Evolutionary conservation across 2,329 filamentous ascomycete genomes (phyloP), one percentile per base, ranked within the genome.

Genomic region (Raffaelea ambrosiae): DNA sequence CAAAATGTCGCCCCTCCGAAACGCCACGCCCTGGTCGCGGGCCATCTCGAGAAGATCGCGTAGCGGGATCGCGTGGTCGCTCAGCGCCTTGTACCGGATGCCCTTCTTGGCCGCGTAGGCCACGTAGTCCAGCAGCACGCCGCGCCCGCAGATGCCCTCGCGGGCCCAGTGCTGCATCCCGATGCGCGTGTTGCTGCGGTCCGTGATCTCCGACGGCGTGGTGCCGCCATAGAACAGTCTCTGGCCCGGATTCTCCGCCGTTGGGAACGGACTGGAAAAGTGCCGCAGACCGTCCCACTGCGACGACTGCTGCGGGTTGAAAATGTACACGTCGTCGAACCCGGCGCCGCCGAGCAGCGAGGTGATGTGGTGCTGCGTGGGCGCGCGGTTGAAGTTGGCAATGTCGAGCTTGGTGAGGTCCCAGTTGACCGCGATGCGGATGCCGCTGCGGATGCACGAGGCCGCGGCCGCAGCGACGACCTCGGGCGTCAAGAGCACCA

Each of bases 231-330:
- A 76, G 51, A 73, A 76, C 0, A 73, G 53, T 18, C 71, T 60
- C 22, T 67, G 59, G 21, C 52, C 41, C 50, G 61, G 54, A 35
- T 55, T 53, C 39, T 61, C 53, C 8, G 61, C 49, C 2, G 61
- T 61, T 5, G 66, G 63, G 1, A 62, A 61, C 2, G 67, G 66
- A 49, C 66, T 66, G 5, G 67, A 71, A 46, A 73, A 74, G 53
- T 76, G 73, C 46, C 70, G 61, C 42, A 72, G 67, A 2, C 70
- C 70, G 58, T 73, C 70, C 70, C 70, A 73, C 48, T 73, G 70
- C 4, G 67, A 69, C 14, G 66, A 64, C 48, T 63, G 65, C 49
- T 72, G 70, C 3, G 70, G 70, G 56, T 75, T 74, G 49, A 74
- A 57, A 9, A 62, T 58, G 51, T 71, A 68, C 3, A 62, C 55